These are phyloP conservation scores for Angomonas deanei DNA, from an alignment of 208 protist genomes.

Conservation along the genomic window DNA sequence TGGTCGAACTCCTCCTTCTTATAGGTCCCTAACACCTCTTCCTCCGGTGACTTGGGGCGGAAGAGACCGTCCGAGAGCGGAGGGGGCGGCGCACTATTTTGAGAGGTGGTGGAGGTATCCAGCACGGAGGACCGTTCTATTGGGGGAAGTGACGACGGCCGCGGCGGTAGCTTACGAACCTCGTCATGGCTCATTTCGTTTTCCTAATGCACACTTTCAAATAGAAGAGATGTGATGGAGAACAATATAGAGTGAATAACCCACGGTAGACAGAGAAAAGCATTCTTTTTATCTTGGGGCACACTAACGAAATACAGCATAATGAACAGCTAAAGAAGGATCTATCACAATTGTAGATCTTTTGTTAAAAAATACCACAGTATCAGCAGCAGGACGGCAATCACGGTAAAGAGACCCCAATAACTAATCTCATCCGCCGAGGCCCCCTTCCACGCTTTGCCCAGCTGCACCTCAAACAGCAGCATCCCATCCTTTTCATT, in stretches of 20 bases:
- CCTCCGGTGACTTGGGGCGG: neutral
- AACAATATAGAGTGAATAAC: neutral
- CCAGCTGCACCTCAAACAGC: conserved; percentile 38
- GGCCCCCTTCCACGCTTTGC: neutral
- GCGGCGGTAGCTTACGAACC: neutral
- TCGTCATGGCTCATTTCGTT: too few relatives aligned
- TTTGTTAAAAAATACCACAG: conserved; percentile 67
- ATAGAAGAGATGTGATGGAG: neutral
- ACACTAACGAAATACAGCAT: too few relatives aligned
- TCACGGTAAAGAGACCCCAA: conserved; percentile 21
- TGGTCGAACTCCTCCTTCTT: conserved; percentile 34
- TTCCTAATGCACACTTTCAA: too few relatives aligned
- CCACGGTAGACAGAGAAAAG: neutral
- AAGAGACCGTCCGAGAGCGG: too few relatives aligned
- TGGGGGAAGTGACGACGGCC: neutral
- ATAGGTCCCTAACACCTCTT: conserved; percentile 1
- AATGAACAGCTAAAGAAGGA: too few relatives aligned
- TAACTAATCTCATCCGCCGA: conserved; percentile 17
- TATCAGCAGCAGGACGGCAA: conserved; percentile 24
- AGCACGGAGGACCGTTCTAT: neutral
- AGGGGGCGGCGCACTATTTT: neutral
- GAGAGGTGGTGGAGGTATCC: neutral
- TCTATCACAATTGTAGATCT: conserved; percentile 44
- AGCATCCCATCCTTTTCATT: conserved; percentile 9
- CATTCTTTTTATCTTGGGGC: neutral